These are phyloP conservation scores for Blumeriella jaapii DNA, from an alignment of 2,329 filamentous ascomycete genomes.

Conservation along the genomic window DNA sequence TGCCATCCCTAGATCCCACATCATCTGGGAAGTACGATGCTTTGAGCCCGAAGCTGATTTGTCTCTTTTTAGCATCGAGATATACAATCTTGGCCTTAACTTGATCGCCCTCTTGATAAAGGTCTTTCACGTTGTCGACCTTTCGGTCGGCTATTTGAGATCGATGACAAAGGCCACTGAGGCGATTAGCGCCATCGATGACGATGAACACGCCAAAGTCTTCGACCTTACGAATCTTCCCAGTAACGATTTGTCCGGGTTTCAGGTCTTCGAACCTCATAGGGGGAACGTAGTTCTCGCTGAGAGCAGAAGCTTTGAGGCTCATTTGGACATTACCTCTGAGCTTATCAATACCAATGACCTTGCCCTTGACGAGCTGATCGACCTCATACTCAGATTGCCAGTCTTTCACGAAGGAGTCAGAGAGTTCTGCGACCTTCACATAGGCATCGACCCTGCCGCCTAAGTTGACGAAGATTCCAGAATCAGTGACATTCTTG, in stretches of 20 bases:
- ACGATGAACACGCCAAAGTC: conserved; percentile 93
- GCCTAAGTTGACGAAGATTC: conserved; percentile 75
- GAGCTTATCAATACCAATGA: conserved; percentile 58
- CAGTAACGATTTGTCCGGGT: conserved; percentile 71
- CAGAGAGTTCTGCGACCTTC: conserved; percentile 78
- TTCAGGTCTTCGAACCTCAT: conserved; percentile 68
- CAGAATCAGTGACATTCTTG: conserved; percentile 80
- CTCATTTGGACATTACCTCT: conserved; percentile 71
- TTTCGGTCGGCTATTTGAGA: conserved; percentile 81
- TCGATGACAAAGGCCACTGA: conserved; percentile 87
- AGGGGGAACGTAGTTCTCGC: conserved; percentile 64
- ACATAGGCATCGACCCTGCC: conserved; percentile 73
- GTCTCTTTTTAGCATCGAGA: conserved; percentile 61
- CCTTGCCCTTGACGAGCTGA: conserved; percentile 80
- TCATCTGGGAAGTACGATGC: conserved; percentile 72
- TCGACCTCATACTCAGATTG: conserved; percentile 79
- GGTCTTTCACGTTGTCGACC: conserved; percentile 73
- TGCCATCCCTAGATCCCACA: conserved; percentile 37
- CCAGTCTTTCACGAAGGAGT: conserved; percentile 91
- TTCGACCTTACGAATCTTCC: conserved; percentile 85
- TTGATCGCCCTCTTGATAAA: conserved; percentile 83
- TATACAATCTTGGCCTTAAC: conserved; percentile 86
- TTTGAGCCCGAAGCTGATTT: conserved; percentile 84
- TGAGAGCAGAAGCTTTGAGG: conserved; percentile 73
- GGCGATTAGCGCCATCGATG: conserved; percentile 73